Evolutionary conservation across 2,329 filamentous ascomycete genomes (phyloP).

Genomic region (Exophiala xenobiotica): DNA sequence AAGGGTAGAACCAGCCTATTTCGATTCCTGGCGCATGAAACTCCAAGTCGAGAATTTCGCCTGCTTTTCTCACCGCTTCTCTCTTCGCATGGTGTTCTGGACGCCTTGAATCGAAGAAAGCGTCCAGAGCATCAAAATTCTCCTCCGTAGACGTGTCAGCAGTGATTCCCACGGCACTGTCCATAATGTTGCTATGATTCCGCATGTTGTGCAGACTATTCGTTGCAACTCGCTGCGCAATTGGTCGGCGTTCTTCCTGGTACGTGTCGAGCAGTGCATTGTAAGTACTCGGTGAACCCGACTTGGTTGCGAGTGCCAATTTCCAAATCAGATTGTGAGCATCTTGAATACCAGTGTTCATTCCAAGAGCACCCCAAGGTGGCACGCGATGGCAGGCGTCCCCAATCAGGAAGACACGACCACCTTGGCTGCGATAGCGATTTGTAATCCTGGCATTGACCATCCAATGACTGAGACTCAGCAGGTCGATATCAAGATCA

Average conservation of each 20-base stretch:
- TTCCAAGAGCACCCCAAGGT: slow-evolving; percentile 37
- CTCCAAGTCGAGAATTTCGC: slow-evolving; percentile 34
- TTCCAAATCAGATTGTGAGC: slow-evolving; percentile 28
- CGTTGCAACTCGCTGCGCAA: slow-evolving; percentile 33
- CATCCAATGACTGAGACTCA: slow-evolving; percentile 37
- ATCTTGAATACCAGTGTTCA: slow-evolving; percentile 28
- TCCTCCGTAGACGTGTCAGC: slow-evolving; percentile 23
- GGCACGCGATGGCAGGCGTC: slow-evolving; percentile 39
- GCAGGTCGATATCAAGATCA: slow-evolving; percentile 34
- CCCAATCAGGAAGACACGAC: slow-evolving; percentile 36
- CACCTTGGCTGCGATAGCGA: slow-evolving; percentile 30
- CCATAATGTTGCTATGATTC: slow-evolving; percentile 34
- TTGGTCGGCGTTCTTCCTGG: slow-evolving; percentile 34
- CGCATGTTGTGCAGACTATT: slow-evolving; percentile 35
- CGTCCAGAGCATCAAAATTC: slow-evolving; percentile 31
- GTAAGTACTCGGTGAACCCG: slow-evolving; percentile 20
- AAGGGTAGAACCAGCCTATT: slow-evolving; percentile 39
- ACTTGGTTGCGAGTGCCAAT: slow-evolving; percentile 25
- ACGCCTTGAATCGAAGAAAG: slow-evolving; percentile 31
- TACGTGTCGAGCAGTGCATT: slow-evolving; percentile 35
- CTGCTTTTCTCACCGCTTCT: slow-evolving; percentile 31
- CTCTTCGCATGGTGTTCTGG: slow-evolving; percentile 26
- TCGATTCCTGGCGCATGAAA: slow-evolving; percentile 38
- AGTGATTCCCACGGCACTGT: slow-evolving; percentile 36
- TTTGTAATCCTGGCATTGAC: slow-evolving; percentile 34